These are phyloP conservation scores for Sonneratia alba DNA, from an alignment of 345 rosid species.

Conservation along the genomic window DNA sequence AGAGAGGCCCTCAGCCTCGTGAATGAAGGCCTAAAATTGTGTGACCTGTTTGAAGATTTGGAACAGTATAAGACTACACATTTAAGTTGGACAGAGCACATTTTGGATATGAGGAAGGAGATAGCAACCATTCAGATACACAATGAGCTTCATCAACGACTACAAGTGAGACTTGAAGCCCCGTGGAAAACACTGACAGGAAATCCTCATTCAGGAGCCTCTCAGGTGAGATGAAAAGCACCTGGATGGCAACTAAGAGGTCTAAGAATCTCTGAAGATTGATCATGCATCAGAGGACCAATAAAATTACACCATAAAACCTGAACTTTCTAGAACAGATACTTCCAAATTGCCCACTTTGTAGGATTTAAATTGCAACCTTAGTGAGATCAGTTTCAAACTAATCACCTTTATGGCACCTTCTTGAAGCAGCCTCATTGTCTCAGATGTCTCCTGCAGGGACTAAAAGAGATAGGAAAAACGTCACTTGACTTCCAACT, in stretches of 20 bases:
- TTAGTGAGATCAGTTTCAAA: not conserved
- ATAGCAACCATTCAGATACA: slow-evolving; percentile 80
- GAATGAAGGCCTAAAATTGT: slow-evolving; percentile 95
- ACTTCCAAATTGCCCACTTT: not conserved
- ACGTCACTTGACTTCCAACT: slow-evolving; percentile 7
- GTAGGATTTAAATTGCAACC: not conserved
- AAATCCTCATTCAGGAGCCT: slow-evolving; percentile 71
- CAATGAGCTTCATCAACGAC: slow-evolving; percentile 99
- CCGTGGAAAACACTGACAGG: slow-evolving; percentile 46
- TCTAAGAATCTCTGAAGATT: not conserved
- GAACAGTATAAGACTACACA: slow-evolving; percentile 2
- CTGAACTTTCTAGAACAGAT: not conserved
- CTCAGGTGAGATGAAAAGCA: slow-evolving; percentile 94
- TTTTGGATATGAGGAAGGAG: slow-evolving; percentile 11
- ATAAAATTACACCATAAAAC: not conserved
- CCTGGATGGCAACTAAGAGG: slow-evolving; percentile 30
- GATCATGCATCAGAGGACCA: not conserved
- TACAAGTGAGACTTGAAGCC: slow-evolving; percentile 51
- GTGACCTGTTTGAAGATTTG: slow-evolving; percentile 55
- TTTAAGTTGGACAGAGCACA: slow-evolving; percentile 2
- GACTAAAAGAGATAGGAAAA: slow-evolving; percentile 29
- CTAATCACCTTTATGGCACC: slow-evolving; percentile 58
- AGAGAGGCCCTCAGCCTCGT: slow-evolving; percentile 90
- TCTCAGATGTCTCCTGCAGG: slow-evolving; percentile 68
- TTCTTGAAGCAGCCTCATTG: slow-evolving; percentile 50